Conservation (phyloP, 2,329 filamentous ascomycete genomes). For the Coniella lustricola region DNA sequence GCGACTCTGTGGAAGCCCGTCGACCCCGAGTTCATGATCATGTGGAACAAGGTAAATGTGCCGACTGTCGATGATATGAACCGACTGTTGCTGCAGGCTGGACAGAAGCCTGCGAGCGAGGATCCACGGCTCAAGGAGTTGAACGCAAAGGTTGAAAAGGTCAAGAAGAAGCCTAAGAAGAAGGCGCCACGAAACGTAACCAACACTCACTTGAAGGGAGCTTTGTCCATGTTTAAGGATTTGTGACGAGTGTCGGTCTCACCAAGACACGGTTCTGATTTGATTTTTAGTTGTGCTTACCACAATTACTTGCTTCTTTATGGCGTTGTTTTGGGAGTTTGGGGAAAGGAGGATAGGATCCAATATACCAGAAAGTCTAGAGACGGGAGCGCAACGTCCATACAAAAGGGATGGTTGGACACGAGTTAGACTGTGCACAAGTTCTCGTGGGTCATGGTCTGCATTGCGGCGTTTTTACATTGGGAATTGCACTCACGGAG, state of each 20-base stretch:
- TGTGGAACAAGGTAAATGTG: constrained; percentile 76
- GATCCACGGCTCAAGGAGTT: constrained; percentile 57
- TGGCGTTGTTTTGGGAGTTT: constrained; percentile 8
- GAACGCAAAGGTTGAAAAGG: constrained; percentile 60
- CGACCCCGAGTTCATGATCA: constrained; percentile 72
- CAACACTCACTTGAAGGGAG: constrained; percentile 60
- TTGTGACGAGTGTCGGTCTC: background rate
- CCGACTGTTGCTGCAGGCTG: constrained; percentile 66
- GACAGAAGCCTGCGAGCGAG: constrained; percentile 78
- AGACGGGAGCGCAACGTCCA: background rate
- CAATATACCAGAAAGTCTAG: background rate
- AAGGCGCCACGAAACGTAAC: constrained; percentile 73
- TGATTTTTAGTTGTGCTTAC: background rate
- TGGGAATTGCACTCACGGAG: no score
- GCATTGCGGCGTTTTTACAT: constrained; percentile 3
- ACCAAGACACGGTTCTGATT: background rate
- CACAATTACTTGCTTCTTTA: constrained; percentile 13
- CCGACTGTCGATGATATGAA: constrained; percentile 72
- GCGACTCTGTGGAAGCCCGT: constrained; percentile 67
- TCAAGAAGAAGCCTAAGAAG: constrained; percentile 55
- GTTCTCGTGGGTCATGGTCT: background rate
- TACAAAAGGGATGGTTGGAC: background rate
- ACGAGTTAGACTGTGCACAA: constrained; percentile 6
- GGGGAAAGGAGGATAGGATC: background rate
- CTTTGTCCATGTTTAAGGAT: constrained; percentile 57